A percentile compares a stretch with the other conserved stretches of the same genome.
Conservation (phyloP, 352 stramenopile species). For the Globisporangium ultimum region DNA sequence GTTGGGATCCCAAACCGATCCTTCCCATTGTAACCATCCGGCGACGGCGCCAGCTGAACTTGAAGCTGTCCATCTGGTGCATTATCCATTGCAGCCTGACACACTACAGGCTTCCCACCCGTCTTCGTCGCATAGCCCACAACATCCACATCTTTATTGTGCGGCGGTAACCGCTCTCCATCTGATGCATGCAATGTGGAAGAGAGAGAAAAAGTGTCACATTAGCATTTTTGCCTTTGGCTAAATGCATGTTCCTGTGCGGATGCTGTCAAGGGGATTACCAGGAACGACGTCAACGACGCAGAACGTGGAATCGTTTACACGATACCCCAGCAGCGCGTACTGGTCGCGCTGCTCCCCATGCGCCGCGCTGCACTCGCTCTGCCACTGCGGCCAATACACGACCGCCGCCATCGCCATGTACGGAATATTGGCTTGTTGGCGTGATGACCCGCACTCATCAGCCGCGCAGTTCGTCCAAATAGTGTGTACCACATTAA, state of each 20-base stretch:
- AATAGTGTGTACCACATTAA: constrained; percentile 2
- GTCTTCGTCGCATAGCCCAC: not conserved
- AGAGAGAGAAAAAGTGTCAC: not conserved
- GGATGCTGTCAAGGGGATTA: too few species aligned
- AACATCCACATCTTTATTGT: not conserved
- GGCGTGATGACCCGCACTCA: constrained; percentile 9
- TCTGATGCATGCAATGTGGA: not conserved
- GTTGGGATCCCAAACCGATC: not conserved
- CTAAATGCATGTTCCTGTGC: too few species aligned
- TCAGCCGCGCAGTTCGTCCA: constrained; percentile 6
- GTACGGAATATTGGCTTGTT: not conserved
- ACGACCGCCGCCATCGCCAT: constrained; percentile 24
- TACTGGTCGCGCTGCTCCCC: not conserved
- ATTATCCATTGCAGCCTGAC: not conserved
- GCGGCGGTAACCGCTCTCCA: not conserved
- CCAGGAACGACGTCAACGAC: constrained; percentile 23
- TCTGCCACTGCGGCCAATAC: constrained; percentile 39
- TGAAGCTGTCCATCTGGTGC: not conserved
- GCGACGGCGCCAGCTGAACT: not conserved
- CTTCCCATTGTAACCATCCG: not conserved
- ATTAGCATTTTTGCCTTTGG: not conserved
- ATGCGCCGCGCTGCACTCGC: constrained; percentile 1
- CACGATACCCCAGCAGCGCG: constrained; percentile 16
- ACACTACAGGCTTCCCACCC: too few species aligned
- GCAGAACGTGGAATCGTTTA: constrained; percentile 21